Evolutionary conservation across 2,329 filamentous ascomycete species (phyloP).

Genomic region (Coniochaeta hoffmannii): DNA sequence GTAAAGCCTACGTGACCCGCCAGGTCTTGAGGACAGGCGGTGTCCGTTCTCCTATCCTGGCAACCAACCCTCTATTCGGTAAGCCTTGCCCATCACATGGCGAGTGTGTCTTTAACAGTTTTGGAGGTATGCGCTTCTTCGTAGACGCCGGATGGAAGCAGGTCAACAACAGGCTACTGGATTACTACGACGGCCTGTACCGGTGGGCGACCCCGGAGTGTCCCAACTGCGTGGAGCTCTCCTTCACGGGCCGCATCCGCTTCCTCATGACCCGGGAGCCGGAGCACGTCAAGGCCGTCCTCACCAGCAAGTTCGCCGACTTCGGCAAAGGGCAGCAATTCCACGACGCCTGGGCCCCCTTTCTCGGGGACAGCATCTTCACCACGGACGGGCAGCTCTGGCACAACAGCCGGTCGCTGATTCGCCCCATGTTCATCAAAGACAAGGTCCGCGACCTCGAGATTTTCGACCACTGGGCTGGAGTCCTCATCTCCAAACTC

Average conservation of each 20-base stretch:
- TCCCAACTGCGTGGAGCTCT: constrained; percentile 29
- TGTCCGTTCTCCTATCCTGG: constrained; percentile 22
- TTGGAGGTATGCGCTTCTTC: constrained; percentile 18
- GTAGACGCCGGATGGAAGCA: constrained; percentile 18
- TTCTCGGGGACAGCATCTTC: constrained; percentile 51
- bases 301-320: constrained; percentile 49
- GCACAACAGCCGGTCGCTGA: constrained; percentile 44
- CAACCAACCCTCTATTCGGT: constrained; percentile 26
- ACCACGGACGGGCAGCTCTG: constrained; percentile 43
- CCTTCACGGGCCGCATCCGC: constrained; percentile 21
- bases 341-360: constrained; percentile 32
- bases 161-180: constrained; percentile 23
- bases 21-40: constrained; percentile 24
- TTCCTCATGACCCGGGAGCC: constrained; percentile 44
- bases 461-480: constrained; percentile 54
- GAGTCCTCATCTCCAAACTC: constrained; percentile 49
- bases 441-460: constrained; percentile 39
- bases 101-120: not conserved
- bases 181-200: constrained; percentile 18
- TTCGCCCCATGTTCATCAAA: constrained; percentile 45
- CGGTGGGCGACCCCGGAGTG: constrained; percentile 17
- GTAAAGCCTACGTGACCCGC: constrained; percentile 15
- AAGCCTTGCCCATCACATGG: constrained; percentile 4
- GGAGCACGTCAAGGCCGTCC: constrained; percentile 48
- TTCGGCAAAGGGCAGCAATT: constrained; percentile 40